Evolutionary conservation across 805 yeast species (phyloP), one percentile per base, ranked within the genome.

Genomic region (Myxozyma kluyveri): DNA sequence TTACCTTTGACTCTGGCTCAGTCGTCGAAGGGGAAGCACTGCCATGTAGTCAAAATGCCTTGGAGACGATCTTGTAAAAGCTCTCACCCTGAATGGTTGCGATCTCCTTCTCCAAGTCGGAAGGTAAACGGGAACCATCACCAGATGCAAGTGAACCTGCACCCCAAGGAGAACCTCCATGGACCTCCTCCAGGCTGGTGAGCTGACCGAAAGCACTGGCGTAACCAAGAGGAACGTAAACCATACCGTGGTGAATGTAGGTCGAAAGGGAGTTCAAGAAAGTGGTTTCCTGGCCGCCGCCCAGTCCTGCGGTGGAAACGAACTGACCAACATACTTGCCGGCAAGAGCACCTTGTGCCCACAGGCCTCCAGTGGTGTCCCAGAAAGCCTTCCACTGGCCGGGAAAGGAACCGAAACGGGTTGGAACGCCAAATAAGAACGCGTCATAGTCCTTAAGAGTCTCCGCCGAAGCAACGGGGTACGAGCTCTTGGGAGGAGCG

Each of bases 131-230:
- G 38, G 88, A 78, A 62, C 95, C 95, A 65, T 84, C 88, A 22
- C 80, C 72, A 59, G 84, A 91, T 32, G 95, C 88, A 60, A 77
- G 75, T 52, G 86, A 73, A 65, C 91, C 93, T 40, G 95, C 88
- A 70, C 95, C 95, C 85, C 88, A 88, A 47, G 95, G 79, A 49
- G 90, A 80, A 63, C 85, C 84, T 63, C 95, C 95, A 66, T 84
- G 90, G 50, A 78, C 75, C 72, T 83, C 90, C 19, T 74, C 76
- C 52, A 84, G 65, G 68, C 76, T 76, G 59, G 79, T 61, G 45
- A 76, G 66, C 62, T 82, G 68, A 53, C 78, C 77, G 45, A 78
- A 76, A 66, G 81, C 80, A 37, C 74, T 76, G 33, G 75, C 69
- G 75, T 81, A 86, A 63, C 96, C 96, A 62, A 87, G 76, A 57